Evolutionary conservation across 176 grass and related monocot species (phyloP).

Genomic region (Eragrostis curvula): DNA sequence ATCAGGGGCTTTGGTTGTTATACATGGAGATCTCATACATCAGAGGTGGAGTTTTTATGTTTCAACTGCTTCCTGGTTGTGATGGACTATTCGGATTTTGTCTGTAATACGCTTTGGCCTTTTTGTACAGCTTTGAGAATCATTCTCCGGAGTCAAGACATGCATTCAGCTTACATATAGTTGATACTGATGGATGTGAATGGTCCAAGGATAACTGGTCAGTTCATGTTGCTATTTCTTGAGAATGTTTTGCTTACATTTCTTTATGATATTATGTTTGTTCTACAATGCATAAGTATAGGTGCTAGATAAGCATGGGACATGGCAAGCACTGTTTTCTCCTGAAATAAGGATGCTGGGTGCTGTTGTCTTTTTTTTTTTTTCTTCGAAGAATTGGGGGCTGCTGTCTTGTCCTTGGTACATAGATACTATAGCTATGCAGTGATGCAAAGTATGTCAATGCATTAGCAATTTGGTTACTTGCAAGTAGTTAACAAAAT

Average conservation of each 20-base stretch:
- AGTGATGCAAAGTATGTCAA: neutral
- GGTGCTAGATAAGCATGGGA: neutral
- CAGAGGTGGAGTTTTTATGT: constrained; percentile 64
- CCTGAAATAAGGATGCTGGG: constrained; percentile 4
- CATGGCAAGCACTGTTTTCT: neutral
- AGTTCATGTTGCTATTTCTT: constrained; percentile 39
- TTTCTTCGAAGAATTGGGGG: no score
- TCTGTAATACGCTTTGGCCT: constrained; percentile 18
- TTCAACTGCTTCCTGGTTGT: neutral
- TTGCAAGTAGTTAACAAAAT: neutral
- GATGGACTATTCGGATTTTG: constrained; percentile 31
- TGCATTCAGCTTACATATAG: constrained; percentile 82
- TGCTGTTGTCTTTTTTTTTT: no score
- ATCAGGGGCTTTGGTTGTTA: constrained; percentile 81
- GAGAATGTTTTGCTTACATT: constrained; percentile 5
- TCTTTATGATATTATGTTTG: constrained; percentile 8
- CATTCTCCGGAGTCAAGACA: constrained; percentile 82
- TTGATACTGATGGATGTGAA: constrained; percentile 80
- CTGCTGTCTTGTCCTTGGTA: neutral
- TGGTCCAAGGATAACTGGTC: constrained; percentile 95
- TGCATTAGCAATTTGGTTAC: neutral
- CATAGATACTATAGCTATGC: neutral
- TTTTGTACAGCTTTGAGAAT: constrained; percentile 80
- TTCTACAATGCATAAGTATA: neutral
- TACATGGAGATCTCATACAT: constrained; percentile 95